phyloP scores from a whole-genome alignment of 441 rosid genomes.

The Dalechampia spathulata region DNA sequence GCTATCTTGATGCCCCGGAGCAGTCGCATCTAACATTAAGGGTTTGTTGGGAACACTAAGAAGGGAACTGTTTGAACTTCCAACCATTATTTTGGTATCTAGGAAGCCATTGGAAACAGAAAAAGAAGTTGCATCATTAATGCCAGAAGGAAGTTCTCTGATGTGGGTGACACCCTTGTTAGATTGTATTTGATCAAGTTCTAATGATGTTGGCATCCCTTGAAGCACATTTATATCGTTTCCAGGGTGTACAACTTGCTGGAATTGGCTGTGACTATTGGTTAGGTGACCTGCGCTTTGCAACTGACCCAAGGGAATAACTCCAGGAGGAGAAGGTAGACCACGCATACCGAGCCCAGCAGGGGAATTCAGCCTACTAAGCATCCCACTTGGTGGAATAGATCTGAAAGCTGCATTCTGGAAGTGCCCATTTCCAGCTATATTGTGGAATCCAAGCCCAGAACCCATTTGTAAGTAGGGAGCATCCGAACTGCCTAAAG shows the following conservation, averaged over 20 bases:
- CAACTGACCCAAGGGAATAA: slow-evolving; percentile 28
- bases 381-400: slow-evolving; percentile 46
- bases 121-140: slow-evolving; percentile 22
- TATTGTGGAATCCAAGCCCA: slow-evolving; percentile 42
- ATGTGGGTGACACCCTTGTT: slow-evolving; percentile 23
- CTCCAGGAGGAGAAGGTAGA: slow-evolving; percentile 59
- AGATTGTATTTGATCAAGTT: slow-evolving; percentile 45
- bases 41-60: slow-evolving; percentile 29
- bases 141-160: slow-evolving; percentile 27
- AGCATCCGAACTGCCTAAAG: slow-evolving; percentile 49
- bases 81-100: slow-evolving; percentile 23
- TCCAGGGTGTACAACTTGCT: slow-evolving; percentile 30
- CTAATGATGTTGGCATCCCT: slow-evolving; percentile 57
- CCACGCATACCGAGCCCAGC: slow-evolving; percentile 51
- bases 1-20: slow-evolving; percentile 25
- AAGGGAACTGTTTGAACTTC: slow-evolving; percentile 34
- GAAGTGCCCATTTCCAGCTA: slow-evolving; percentile 44
- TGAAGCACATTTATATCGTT: slow-evolving; percentile 44
- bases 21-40: slow-evolving; percentile 34
- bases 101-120: slow-evolving; percentile 32
- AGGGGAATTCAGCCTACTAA: slow-evolving; percentile 55
- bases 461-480: slow-evolving; percentile 50
- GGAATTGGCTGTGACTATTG: slow-evolving; percentile 32
- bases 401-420: slow-evolving; percentile 41
- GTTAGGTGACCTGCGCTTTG: slow-evolving; percentile 22